Evolutionary conservation across 2,329 filamentous ascomycete genomes (phyloP), one percentile per base, ranked within the genome.

Genomic region (Zalaria sp.): DNA sequence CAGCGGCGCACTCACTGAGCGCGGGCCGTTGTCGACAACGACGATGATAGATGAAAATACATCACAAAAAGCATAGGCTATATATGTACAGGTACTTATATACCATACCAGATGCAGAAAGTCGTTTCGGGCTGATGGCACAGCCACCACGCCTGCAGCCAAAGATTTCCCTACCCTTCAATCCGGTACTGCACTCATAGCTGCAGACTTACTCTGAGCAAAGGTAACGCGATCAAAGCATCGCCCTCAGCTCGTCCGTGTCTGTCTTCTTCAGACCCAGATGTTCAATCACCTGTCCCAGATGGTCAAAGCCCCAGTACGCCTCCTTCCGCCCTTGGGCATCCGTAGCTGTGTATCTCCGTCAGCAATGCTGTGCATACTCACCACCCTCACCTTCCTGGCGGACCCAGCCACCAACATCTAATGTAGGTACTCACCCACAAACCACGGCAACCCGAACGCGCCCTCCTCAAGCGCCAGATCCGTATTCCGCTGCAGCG

Each of bases 381-480:
- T 27, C 9, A 18, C 10, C 6, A 25, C 36, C 25, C 6, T 27
- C 31, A 41, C 7, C 4, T 8, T 6, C 18, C 8, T 27, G 26
- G n/a, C 37, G 18, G 18, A 18, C 18, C 18, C 18, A 18, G 18
- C 18, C 18, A 18, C 18, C 18, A 18, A 18, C 18, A 18, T 18
- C 18, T 18, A 18, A 18, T 18, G 18, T 18, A 18, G 18, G 18
- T 18, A 18, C 18, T 18, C 18, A 62, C 58, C 58, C 40, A 64
- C 57, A 51, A 76, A 73, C 68, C 72, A 79, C 2, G 75, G 75
- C 41, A 79, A 51, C 2, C 75, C 75, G 61, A 80, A 80, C 1
- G 71, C 72, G 1, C 73, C 75, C 25, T 68, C 62, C 25, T 59
- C 56, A 25, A 77, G 61, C 1, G 73, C 70, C 39, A 54, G 47